Percentiles rank a stretch among this genome's conserved stretches.
These are phyloP conservation scores for Musa beccarii DNA, from an alignment of 176 grass and related monocot species.

Conservation along the genomic window DNA sequence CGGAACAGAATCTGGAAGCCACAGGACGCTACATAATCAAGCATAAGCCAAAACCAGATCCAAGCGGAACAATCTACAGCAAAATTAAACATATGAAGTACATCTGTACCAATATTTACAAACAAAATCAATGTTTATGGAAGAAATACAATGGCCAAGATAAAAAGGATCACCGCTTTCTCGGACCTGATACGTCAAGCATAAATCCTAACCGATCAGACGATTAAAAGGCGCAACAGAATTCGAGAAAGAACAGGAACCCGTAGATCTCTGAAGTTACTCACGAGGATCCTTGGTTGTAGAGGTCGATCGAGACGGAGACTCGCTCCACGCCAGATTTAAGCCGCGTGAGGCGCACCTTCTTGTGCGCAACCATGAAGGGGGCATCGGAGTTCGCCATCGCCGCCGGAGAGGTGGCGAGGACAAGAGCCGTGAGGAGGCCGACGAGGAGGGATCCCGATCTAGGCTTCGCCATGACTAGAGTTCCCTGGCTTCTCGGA, in stretches of 20 bases:
- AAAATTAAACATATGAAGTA: background rate
- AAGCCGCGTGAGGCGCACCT: conserved; percentile 16
- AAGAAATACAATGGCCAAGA: too few species aligned
- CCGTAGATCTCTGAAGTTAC: background rate
- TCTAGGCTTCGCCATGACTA: conserved; percentile 10
- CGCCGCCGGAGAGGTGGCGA: background rate
- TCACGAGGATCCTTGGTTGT: conserved; percentile 25
- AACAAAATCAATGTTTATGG: too few species aligned
- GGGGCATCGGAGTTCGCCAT: conserved; percentile 11
- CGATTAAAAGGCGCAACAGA: background rate
- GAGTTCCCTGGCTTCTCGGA: background rate
- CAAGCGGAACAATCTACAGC: background rate
- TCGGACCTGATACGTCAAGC: background rate
- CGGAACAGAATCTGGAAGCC: background rate
- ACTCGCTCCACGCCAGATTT: conserved; percentile 18
- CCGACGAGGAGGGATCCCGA: background rate
- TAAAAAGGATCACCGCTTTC: background rate
- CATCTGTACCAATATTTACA: background rate
- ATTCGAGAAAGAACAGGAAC: background rate
- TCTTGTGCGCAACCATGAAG: conserved; percentile 20
- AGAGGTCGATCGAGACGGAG: conserved; percentile 21
- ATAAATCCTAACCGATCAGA: background rate
- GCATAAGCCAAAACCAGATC: background rate
- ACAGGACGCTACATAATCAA: background rate
- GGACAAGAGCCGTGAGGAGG: background rate